Evolutionary conservation across 2,329 filamentous ascomycete species (phyloP), one percentile per base, ranked within the genome.

Genomic region (Aspergillus floridensis): DNA sequence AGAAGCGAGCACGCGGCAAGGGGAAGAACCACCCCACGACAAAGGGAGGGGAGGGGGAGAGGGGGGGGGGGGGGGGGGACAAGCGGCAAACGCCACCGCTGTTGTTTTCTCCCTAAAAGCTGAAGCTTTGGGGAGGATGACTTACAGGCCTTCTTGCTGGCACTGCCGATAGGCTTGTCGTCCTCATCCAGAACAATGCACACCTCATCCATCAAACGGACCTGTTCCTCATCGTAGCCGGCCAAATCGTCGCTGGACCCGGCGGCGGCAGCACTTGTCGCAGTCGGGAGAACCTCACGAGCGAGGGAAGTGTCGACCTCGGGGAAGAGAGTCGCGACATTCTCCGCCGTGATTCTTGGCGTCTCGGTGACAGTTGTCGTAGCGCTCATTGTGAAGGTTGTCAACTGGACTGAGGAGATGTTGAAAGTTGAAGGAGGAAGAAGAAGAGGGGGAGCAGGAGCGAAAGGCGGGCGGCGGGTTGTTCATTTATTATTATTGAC

Each of bases 151-250:
- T 99, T 99, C 86, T 99, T 98, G 87, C 91, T 96, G 54, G 92
- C 93, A 67, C 92, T 96, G 64, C 95, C 95, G 76, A 99, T 96
- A 31, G 93, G 93, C 70, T 86, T 82, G 76, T 98, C 95, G 70
- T 98, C 86, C 70, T 96, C 88, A 77, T 98, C 93, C 50, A 96
- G 81, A 19, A 99, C 95, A 74, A 99, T 98, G 84, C 95, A 99
- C 53, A 97, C 90, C 81, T 98, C 95, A 72, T 99, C 93, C 95
- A 99, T 99, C 70, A 99, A 80, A 53, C 93, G 88, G 71, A 97
- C 96, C 81, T 99, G 95, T 82, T 98, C 93, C 76, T 91, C 93
- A 81, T 98, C 93, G 80, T 98, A 96, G 54, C 93, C 95, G 58
- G 89, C 89, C 49, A 98, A 84, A 59, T 92, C 91, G 55, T 86